Conservation (phyloP, 148 eudicot species). For the Rhododendron griersonianum region DNA sequence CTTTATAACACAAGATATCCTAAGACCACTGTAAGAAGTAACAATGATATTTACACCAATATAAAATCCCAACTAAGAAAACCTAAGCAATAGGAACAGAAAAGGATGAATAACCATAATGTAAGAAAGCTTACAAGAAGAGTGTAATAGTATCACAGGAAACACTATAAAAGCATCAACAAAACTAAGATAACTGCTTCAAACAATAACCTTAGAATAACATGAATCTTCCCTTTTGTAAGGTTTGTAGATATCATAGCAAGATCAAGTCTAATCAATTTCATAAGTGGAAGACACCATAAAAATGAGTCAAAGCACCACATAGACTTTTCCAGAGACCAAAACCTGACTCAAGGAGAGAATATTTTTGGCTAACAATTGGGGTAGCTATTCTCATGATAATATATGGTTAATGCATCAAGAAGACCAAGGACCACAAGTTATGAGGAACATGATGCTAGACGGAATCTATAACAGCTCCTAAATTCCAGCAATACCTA, state of each 20-base stretch:
- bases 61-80: not conserved
- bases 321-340: not conserved
- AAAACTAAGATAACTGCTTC: not conserved
- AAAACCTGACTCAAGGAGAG: not conserved
- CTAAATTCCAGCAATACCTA: not conserved
- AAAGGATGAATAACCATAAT: not conserved
- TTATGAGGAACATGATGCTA: not conserved
- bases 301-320: conserved; percentile 1
- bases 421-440: not conserved
- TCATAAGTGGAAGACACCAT: not conserved
- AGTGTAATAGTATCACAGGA: not conserved
- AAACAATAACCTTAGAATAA: not conserved
- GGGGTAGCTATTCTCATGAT: not conserved
- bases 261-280: not conserved
- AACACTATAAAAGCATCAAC: not conserved
- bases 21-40: not conserved
- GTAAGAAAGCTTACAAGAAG: not conserved
- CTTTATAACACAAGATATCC: not conserved
- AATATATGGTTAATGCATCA: not conserved
- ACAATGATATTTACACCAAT: not conserved
- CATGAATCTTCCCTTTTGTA: not conserved
- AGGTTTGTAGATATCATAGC: not conserved
- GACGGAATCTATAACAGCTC: not conserved
- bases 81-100: not conserved
- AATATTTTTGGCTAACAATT: not conserved